Evolutionary conservation across 2,329 filamentous ascomycete genomes (phyloP).

Genomic region (Colletotrichum melonis): DNA sequence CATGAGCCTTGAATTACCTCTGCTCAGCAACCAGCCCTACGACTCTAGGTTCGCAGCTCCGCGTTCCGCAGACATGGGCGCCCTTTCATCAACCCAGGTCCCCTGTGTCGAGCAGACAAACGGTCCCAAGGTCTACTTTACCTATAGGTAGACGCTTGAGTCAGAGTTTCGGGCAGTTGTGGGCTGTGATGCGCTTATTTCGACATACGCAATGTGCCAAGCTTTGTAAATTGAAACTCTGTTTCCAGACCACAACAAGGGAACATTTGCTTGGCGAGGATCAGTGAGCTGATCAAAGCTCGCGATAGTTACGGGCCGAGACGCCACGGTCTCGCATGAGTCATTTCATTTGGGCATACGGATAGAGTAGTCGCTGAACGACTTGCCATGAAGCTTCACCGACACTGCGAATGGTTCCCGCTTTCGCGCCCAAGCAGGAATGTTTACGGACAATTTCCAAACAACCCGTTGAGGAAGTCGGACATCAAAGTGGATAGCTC

Average conservation of each 20-base stretch:
- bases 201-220: conserved; percentile 15
- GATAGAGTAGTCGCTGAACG: background rate
- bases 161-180: conserved; percentile 1
- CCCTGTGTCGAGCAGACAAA: too few species aligned
- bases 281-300: conserved; percentile 6
- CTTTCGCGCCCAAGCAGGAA: background rate
- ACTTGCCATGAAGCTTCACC: background rate
- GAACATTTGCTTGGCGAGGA: conserved; percentile 17
- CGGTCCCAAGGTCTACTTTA: background rate
- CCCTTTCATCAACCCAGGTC: background rate
- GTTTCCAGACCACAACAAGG: background rate
- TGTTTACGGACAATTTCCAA: background rate
- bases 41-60: background rate
- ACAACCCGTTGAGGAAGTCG: too few species aligned
- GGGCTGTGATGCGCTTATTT: conserved; percentile 9
- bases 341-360: background rate
- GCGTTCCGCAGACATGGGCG: conserved; percentile 6
- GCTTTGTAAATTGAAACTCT: conserved; percentile 11
- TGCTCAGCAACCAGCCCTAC: conserved; percentile 5
- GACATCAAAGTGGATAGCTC: too few species aligned
- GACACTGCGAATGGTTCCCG: background rate
- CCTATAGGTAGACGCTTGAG: background rate
- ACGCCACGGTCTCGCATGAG: background rate
- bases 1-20: background rate
- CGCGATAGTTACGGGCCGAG: conserved; percentile 12